Evolutionary conservation across 352 stramenopile species (phyloP), one percentile per base, ranked within the genome.

Genomic region (Pythium grandisporangium): DNA sequence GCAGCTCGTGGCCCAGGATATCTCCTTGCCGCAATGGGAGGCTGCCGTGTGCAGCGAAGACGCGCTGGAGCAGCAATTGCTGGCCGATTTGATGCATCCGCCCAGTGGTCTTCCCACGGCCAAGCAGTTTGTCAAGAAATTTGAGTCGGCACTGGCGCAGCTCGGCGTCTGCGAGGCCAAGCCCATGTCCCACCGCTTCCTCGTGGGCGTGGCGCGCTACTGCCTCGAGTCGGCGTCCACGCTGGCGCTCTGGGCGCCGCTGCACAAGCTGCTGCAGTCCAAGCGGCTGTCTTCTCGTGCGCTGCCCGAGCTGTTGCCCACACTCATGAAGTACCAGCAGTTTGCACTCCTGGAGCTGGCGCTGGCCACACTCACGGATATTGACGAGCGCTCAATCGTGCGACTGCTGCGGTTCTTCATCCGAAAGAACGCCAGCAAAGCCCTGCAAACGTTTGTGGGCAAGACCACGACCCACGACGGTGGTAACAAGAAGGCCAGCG

Each of bases 331-430:
- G 37, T 53, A 83, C 60, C 56, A 74, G 23, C 73, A 88, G 52
- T 81, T 75, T 45, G 57, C 59, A 33, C 50, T 88, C 12, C 59
- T 92, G 7, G 63, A 92, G 39, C 54, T 67, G 24, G 63, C 71
- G 20, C 68, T 92, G 21, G 38, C 61, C n/a, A 48, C 83, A 42
- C 49, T 92, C 13, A 61, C 75, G 5, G 79, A 92, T 48, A 72
- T 92, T 42, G 75, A 92, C 47, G 79, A 92, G 59, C 69, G 62
- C 26, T 67, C 71, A 6, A 61, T 86, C 42, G 71, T 90, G 30
- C 73, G 63, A 14, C 44, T 92, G 36, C 46, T 84, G 12, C 76
- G 81, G 48, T 89, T 81, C 47, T 86, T 89, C 54, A 67, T 92
- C 51, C 63, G 66, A 42, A 74, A 80, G 47, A 63, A 58, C 45